A percentile compares a stretch with the other conserved stretches of the same genome.
Evolutionary conservation across 768 basidiomycete species (phyloP).

Genomic region (Pulveroboletus ravenelii): DNA sequence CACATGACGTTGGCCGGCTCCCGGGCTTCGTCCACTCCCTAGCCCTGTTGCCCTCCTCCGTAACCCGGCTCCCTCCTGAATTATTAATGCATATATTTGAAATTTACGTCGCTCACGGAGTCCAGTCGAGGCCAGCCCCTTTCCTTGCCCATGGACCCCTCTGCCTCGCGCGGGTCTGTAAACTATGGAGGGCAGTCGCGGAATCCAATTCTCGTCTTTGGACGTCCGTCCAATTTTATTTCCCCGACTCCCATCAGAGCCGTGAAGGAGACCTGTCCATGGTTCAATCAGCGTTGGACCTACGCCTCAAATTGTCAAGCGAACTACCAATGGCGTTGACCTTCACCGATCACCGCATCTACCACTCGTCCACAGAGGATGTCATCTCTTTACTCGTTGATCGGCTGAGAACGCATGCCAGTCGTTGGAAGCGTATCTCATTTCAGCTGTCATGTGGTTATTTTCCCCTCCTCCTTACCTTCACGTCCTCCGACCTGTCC

Average conservation of each 20-base stretch:
- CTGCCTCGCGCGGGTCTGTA: constrained; percentile 19
- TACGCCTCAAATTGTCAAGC: constrained; percentile 12
- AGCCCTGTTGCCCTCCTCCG: not conserved
- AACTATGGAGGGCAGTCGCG: constrained; percentile 14
- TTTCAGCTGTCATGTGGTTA: constrained; percentile 11
- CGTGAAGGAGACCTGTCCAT: constrained; percentile 2
- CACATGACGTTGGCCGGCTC: not conserved
- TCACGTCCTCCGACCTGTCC: constrained; percentile 13
- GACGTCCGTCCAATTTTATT: constrained; percentile 17
- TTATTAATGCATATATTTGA: constrained; percentile 29
- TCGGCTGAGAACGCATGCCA: constrained; percentile 10
- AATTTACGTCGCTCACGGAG: not conserved
- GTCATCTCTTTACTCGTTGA: constrained; percentile 11
- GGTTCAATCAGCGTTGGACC: constrained; percentile 3
- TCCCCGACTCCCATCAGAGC: not conserved
- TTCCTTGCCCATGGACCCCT: not conserved
- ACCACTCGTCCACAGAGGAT: not conserved
- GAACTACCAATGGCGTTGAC: constrained; percentile 14
- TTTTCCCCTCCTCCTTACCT: constrained; percentile 12
- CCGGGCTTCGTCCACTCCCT: not conserved
- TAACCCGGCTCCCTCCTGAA: constrained; percentile 25
- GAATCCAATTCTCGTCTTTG: constrained; percentile 18
- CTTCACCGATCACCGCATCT: constrained; percentile 17
- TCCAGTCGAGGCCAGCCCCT: not conserved
- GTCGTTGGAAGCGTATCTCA: constrained; percentile 16